phyloP scores from a whole-genome alignment of 2,329 filamentous ascomycete genomes.

The Pseudogymnoascus sp. region DNA sequence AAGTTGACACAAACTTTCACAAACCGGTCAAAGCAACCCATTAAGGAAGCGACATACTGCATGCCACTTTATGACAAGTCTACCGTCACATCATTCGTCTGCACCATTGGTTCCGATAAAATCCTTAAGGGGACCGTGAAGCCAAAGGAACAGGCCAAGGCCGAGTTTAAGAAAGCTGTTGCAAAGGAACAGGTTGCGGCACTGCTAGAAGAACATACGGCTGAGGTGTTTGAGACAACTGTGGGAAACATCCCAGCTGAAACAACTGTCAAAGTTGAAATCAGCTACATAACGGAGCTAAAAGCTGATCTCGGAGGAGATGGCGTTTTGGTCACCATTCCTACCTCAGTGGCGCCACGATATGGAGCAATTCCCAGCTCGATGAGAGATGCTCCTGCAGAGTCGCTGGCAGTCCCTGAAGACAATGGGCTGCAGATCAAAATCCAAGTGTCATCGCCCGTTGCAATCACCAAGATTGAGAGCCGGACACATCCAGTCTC shows the following conservation, averaged over 20 bases:
- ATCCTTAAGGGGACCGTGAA: constrained; percentile 60
- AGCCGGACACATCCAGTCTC: constrained; percentile 11
- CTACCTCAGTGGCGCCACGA: constrained; percentile 58
- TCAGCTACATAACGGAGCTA: constrained; percentile 62
- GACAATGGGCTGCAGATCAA: constrained; percentile 11
- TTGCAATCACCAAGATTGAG: constrained; percentile 12
- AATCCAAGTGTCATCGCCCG: constrained; percentile 11
- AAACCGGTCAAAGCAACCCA: constrained; percentile 41
- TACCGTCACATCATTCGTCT: constrained; percentile 60
- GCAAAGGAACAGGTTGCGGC: constrained; percentile 54
- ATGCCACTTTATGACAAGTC: constrained; percentile 70
- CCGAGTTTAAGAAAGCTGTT: constrained; percentile 53
- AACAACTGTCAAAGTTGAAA: constrained; percentile 50
- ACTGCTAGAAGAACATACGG: constrained; percentile 52
- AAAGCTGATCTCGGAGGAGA: constrained; percentile 62
- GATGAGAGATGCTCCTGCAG: background rate
- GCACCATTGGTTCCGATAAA: constrained; percentile 50
- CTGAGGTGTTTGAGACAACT: constrained; percentile 56
- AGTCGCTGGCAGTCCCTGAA: background rate
- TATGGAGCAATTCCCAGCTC: constrained; percentile 46
- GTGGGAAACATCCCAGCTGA: constrained; percentile 60
- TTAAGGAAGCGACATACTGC: constrained; percentile 50
- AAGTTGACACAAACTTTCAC: constrained; percentile 46
- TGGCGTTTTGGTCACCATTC: constrained; percentile 62
- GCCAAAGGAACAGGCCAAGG: constrained; percentile 54